Conservation (phyloP, 257 asterid species). For the Jacaranda copaia region DNA sequence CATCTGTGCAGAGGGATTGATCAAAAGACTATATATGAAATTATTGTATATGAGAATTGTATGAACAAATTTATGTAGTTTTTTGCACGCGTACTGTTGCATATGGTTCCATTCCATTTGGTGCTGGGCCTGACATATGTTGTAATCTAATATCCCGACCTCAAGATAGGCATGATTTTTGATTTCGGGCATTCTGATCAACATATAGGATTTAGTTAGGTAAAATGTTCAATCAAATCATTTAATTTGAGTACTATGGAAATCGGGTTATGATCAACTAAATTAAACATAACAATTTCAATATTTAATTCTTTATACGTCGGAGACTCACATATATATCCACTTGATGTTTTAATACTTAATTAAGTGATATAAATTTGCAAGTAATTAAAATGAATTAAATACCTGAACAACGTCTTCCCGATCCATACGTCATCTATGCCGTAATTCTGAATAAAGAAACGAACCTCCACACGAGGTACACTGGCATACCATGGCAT, state of each 20-base stretch:
- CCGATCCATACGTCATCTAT: slow-evolving; percentile 47
- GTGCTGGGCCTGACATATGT: slow-evolving; percentile 53
- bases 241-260: too few species aligned
- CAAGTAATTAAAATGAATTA: neutral
- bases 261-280: too few species aligned
- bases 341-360: too few species aligned
- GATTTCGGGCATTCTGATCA: slow-evolving; percentile 45
- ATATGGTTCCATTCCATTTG: slow-evolving; percentile 55
- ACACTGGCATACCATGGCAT: slow-evolving; percentile 51
- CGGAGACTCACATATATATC: too few species aligned
- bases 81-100: slow-evolving; percentile 36
- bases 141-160: slow-evolving; percentile 52
- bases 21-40: neutral
- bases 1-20: slow-evolving; percentile 35
- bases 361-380: too few species aligned
- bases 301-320: too few species aligned
- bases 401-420: slow-evolving; percentile 47
- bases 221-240: neutral
- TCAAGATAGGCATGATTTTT: slow-evolving; percentile 43
- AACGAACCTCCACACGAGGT: slow-evolving; percentile 47
- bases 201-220: too few species aligned
- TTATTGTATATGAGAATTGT: too few species aligned
- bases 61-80: neutral
- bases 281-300: neutral
- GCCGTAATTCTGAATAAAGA: slow-evolving; percentile 43